A percentile compares a stretch with the other conserved stretches of the same genome.
Evolutionary conservation across 2,329 filamentous ascomycete genomes (phyloP).

Genomic region (Simplicillium sp.): DNA sequence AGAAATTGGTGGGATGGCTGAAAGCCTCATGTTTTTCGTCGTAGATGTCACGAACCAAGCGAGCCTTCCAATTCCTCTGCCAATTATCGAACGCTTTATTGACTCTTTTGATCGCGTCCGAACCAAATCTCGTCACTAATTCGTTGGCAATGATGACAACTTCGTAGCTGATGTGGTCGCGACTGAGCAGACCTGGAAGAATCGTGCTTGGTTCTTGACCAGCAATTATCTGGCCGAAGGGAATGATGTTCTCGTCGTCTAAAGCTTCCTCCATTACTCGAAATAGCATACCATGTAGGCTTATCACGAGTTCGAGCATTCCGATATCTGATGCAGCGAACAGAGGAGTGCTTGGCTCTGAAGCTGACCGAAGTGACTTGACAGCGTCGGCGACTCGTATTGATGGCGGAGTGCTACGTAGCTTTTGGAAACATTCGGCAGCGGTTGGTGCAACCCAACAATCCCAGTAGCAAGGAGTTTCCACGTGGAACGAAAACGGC

Average conservation of each 20-base stretch:
- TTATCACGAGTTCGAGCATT: neutral
- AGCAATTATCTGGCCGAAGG: neutral
- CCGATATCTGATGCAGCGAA: neutral
- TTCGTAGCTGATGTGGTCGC: neutral
- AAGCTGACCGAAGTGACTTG: neutral
- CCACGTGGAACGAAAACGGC: neutral
- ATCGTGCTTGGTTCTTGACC: neutral
- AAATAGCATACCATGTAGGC: neutral
- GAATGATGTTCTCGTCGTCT: neutral
- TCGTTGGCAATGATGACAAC: neutral
- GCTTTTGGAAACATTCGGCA: neutral
- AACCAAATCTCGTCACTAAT: neutral
- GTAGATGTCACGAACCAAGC: neutral
- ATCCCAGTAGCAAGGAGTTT: neutral
- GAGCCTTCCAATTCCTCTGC: neutral
- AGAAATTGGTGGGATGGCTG: neutral
- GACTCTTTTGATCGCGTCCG: neutral
- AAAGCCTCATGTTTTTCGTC: neutral
- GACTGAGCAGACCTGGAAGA: neutral
- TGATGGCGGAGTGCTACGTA: neutral
- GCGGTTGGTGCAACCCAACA: neutral
- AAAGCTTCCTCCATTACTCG: neutral
- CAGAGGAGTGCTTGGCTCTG: neutral
- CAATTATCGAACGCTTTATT: neutral
- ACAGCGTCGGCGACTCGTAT: neutral